Evolutionary conservation across 345 rosid species (phyloP).

Genomic region (Lepidium africanum): DNA sequence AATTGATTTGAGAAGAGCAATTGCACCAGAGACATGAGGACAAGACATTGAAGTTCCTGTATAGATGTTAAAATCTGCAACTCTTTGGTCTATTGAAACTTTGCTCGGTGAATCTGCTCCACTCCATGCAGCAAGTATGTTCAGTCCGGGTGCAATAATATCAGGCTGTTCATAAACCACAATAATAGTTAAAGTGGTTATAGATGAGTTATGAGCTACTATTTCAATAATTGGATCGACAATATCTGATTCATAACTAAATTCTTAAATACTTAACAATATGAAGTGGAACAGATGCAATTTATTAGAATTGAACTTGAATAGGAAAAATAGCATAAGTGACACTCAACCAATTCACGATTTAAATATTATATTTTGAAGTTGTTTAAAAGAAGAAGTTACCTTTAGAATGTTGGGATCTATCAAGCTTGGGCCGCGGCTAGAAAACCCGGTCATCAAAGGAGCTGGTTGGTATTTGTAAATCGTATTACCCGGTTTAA

Average conservation of each 20-base stretch:
- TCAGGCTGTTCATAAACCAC: conserved; percentile 52
- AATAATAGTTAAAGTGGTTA: not conserved
- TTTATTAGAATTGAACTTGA: too few species aligned
- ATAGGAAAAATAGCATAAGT: too few species aligned
- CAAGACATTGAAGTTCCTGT: conserved; percentile 94
- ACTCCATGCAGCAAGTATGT: conserved; percentile 86
- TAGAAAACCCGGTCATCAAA: conserved; percentile 54
- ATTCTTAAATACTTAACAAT: too few species aligned
- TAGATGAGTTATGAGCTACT: too few species aligned
- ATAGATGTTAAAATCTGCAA: conserved; percentile 34
- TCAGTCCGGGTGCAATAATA: conserved; percentile 68
- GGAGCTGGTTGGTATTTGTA: conserved; percentile 54
- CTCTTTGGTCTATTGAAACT: conserved; percentile 35
- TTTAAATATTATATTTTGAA: too few species aligned
- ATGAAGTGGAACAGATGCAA: too few species aligned
- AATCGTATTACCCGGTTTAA: conserved; percentile 39
- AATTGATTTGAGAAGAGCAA: conserved; percentile 63
- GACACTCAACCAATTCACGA: too few species aligned
- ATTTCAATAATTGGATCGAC: too few species aligned
- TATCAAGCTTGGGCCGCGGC: conserved; percentile 59
- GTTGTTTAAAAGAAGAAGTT: too few species aligned
- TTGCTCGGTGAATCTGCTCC: conserved; percentile 44
- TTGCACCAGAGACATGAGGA: conserved; percentile 80
- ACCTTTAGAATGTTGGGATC: conserved; percentile 77
- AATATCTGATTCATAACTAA: too few species aligned